phyloP scores from a whole-genome alignment of 352 stramenopile species.

The Phytopythium litorale region DNA sequence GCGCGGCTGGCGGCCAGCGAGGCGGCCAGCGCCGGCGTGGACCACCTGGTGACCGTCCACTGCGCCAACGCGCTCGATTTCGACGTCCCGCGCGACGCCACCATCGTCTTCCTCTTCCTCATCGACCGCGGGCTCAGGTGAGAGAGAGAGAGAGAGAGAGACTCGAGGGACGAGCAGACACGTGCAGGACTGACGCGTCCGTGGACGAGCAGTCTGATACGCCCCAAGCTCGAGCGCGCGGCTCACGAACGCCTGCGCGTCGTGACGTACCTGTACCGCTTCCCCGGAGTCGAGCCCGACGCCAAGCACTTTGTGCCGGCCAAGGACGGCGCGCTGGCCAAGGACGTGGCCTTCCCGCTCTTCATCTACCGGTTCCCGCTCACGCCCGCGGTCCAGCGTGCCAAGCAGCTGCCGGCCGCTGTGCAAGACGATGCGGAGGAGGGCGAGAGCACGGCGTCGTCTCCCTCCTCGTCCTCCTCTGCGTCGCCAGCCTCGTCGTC shows the following conservation, averaged over 20 bases:
- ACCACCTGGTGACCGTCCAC: conserved; percentile 57
- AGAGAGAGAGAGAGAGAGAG: conserved; percentile 4
- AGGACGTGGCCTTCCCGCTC: conserved; percentile 60
- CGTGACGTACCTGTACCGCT: conserved; percentile 76
- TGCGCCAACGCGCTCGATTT: conserved; percentile 73
- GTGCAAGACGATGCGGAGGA: neutral
- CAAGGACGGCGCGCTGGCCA: conserved; percentile 21
- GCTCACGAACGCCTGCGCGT: conserved; percentile 35
- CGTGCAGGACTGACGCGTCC: neutral
- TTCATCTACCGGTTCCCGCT: conserved; percentile 68
- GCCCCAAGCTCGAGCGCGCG: conserved; percentile 26
- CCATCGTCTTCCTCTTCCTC: conserved; percentile 79
- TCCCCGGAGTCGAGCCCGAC: conserved; percentile 31
- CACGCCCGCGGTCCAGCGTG: neutral
- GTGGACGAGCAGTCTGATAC: conserved; percentile 34
- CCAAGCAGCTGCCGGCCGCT: neutral
- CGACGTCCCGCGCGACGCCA: conserved; percentile 48
- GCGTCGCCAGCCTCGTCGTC: neutral
- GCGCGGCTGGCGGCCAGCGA: conserved; percentile 24
- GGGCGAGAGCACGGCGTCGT: neutral
- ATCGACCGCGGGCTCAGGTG: conserved; percentile 69
- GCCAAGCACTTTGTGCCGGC: conserved; percentile 45
- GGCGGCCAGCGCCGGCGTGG: conserved; percentile 22
- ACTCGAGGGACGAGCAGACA: neutral
- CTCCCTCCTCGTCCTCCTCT: neutral